These are phyloP conservation scores for Yarrowia sp. DNA, from an alignment of 805 yeast species.

Conservation along the genomic window DNA sequence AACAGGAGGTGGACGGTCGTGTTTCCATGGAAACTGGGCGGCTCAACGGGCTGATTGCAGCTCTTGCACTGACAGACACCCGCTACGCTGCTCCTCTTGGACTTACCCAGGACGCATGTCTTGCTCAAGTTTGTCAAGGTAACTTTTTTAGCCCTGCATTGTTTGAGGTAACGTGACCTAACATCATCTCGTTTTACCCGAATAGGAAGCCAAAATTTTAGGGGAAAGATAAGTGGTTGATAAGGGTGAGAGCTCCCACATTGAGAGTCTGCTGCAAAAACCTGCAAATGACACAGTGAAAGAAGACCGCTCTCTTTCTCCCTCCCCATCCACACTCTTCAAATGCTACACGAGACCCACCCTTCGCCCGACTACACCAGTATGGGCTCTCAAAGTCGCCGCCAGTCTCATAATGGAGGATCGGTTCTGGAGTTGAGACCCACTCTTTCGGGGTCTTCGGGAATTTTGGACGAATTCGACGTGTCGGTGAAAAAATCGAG, in stretches of 20 bases:
- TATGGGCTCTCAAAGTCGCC: slow-evolving; percentile 35
- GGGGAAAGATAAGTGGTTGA: slow-evolving; percentile 36
- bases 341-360: slow-evolving; percentile 33
- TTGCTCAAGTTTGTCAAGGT: too few relatives aligned
- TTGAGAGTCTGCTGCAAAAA: background rate
- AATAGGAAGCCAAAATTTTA: slow-evolving; percentile 26
- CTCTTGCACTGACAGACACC: too few relatives aligned
- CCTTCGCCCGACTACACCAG: slow-evolving; percentile 38
- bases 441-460: slow-evolving; percentile 13
- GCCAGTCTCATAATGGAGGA: slow-evolving; percentile 33
- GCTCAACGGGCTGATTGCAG: too few relatives aligned
- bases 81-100: too few relatives aligned
- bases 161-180: slow-evolving; percentile 38
- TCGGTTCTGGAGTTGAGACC: slow-evolving; percentile 24
- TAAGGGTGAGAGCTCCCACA: slow-evolving; percentile 9
- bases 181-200: slow-evolving; percentile 22
- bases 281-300: slow-evolving; percentile 17
- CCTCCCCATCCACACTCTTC: background rate
- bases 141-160: slow-evolving; percentile 4
- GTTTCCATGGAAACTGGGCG: too few relatives aligned
- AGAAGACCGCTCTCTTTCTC: background rate
- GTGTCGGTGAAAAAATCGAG: background rate
- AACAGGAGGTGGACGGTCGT: too few relatives aligned
- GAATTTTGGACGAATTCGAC: slow-evolving; percentile 10
- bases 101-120: too few relatives aligned